Evolutionary conservation across 345 rosid species (phyloP).

Genomic region (Odontarrhena argentea): DNA sequence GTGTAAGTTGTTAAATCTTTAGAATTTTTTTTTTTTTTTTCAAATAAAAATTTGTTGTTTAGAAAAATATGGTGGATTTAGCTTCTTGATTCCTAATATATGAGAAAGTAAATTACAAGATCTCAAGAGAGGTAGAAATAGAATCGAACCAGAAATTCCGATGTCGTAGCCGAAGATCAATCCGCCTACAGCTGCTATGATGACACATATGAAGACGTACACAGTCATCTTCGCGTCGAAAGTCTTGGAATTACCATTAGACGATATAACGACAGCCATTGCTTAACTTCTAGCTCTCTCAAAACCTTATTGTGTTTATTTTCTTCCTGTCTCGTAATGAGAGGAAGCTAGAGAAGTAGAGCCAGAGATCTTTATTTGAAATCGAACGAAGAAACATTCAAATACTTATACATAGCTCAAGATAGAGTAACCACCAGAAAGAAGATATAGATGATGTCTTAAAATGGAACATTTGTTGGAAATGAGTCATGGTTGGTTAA

Average conservation of each 20-base stretch:
- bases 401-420: slow-evolving; percentile 11
- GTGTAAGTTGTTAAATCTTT: too few relatives aligned
- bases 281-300: slow-evolving; percentile 11
- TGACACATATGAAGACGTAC: slow-evolving; percentile 41
- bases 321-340: slow-evolving; percentile 18
- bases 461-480: slow-evolving; percentile 18
- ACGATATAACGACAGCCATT: slow-evolving; percentile 39
- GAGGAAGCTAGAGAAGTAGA: slow-evolving; percentile 31
- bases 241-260: slow-evolving; percentile 26
- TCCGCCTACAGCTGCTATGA: slow-evolving; percentile 54
- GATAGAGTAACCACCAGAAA: slow-evolving; percentile 2
- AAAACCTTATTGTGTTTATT: not conserved
- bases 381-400: not conserved
- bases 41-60: too few relatives aligned
- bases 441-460: slow-evolving; percentile 29
- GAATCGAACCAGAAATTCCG: slow-evolving; percentile 45
- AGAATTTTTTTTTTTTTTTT: too few relatives aligned
- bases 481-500: slow-evolving; percentile 15
- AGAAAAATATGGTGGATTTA: not conserved
- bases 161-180: slow-evolving; percentile 58
- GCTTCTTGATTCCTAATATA: slow-evolving; percentile 5
- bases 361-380: slow-evolving; percentile 13
- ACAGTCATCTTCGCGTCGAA: slow-evolving; percentile 46
- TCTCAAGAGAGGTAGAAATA: not conserved
- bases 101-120: not conserved